These are phyloP conservation scores for Lyophyllum atratum DNA, from an alignment of 768 basidiomycete species.

Conservation along the genomic window DNA sequence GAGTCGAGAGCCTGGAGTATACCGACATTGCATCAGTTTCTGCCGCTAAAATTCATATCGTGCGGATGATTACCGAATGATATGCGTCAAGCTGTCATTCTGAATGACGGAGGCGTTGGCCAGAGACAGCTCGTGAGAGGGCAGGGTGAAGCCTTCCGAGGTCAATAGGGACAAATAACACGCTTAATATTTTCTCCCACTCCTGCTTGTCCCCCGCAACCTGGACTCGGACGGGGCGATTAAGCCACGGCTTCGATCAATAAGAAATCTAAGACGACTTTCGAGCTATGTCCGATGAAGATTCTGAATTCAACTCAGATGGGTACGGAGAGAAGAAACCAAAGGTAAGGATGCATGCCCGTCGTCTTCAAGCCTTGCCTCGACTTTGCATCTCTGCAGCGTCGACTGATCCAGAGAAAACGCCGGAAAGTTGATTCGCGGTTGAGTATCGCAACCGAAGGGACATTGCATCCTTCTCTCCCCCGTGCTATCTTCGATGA, in stretches of 20 bases:
- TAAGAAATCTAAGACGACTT: not conserved
- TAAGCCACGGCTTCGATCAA: not conserved
- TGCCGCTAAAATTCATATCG: too few species aligned
- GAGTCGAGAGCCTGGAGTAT: too few species aligned
- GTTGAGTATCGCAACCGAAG: not conserved
- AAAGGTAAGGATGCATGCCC: slow-evolving; percentile 9
- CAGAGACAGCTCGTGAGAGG: too few species aligned
- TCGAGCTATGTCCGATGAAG: not conserved
- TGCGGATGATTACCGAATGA: too few species aligned
- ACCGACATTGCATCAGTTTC: too few species aligned
- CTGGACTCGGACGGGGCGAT: not conserved
- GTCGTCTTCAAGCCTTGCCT: not conserved
- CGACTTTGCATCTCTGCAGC: not conserved
- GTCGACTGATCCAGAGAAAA: slow-evolving; percentile 14
- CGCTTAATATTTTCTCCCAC: too few species aligned
- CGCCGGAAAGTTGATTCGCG: slow-evolving; percentile 16
- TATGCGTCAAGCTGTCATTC: too few species aligned
- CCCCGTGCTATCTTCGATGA: slow-evolving; percentile 21
- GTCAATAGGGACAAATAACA: too few species aligned
- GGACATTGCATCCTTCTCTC: not conserved
- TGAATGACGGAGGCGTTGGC: too few species aligned
- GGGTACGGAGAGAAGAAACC: slow-evolving; percentile 6
- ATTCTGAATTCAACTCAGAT: slow-evolving; percentile 11
- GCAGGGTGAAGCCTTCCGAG: too few species aligned
- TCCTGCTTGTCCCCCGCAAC: too few species aligned